Percentiles rank a stretch among this genome's conserved stretches.
Evolutionary conservation across 371 early-diverging fungal species (phyloP).

Genomic region (Rhizopus sp.): DNA sequence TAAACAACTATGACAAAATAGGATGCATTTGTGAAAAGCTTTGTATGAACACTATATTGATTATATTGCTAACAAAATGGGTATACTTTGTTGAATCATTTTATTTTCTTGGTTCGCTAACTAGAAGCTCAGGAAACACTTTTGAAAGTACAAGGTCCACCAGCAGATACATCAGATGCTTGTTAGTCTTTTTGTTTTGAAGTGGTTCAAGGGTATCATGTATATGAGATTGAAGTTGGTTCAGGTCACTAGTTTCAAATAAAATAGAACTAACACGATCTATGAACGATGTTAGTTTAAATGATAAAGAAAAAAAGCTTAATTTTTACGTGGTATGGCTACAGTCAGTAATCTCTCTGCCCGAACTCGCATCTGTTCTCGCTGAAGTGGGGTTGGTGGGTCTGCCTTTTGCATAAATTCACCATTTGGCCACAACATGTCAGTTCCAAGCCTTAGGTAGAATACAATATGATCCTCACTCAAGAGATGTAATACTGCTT

Average conservation of each 20-base stretch:
- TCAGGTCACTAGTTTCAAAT: constrained; percentile 42
- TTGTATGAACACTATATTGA: too few species aligned
- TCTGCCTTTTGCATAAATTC: constrained; percentile 42
- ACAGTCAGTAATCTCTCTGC: constrained; percentile 43
- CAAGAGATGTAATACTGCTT: constrained; percentile 57
- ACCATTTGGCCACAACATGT: constrained; percentile 61
- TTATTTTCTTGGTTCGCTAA: constrained; percentile 4
- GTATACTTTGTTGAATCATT: too few species aligned
- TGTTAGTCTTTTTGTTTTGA: constrained; percentile 52
- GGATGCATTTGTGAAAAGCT: too few species aligned
- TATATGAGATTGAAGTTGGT: constrained; percentile 41
- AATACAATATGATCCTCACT: constrained; percentile 58
- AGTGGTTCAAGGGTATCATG: constrained; percentile 42
- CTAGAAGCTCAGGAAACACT: constrained; percentile 39
- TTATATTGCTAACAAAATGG: too few species aligned
- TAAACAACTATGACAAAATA: too few species aligned
- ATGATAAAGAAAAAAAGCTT: neutral
- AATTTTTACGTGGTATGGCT: constrained; percentile 44
- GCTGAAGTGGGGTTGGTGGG: constrained; percentile 33
- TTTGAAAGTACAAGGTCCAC: constrained; percentile 44
- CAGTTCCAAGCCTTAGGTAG: constrained; percentile 56
- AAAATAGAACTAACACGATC: constrained; percentile 23
- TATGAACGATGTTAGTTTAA: constrained; percentile 1
- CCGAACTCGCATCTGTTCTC: constrained; percentile 37
- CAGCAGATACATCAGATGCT: constrained; percentile 44